Conservation (phyloP, 202 grass and related monocot species). For the Carex arenaria region DNA sequence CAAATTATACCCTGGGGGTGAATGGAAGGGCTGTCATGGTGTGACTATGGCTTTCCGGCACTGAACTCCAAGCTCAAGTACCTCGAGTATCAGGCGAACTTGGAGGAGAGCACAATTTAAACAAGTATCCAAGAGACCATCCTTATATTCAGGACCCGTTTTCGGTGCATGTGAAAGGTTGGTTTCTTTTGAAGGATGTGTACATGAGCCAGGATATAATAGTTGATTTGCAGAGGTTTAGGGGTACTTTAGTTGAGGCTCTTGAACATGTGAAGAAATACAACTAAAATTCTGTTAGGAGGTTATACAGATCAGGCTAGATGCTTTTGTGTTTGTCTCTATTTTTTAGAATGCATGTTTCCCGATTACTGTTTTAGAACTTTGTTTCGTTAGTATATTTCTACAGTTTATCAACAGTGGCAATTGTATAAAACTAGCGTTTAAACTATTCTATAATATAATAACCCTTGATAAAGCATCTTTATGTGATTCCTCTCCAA, state of each 20-base stretch:
- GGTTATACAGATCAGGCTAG: no score
- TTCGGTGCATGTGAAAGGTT: conserved; percentile 61
- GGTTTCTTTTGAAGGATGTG: conserved; percentile 54
- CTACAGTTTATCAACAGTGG: not conserved
- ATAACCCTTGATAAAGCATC: not conserved
- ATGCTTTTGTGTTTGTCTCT: not conserved
- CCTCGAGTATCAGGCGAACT: conserved; percentile 58
- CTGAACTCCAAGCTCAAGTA: conserved; percentile 57
- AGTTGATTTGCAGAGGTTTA: conserved; percentile 45
- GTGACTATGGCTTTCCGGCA: conserved; percentile 45
- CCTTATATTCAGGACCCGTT: conserved; percentile 55
- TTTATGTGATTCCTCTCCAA: not conserved
- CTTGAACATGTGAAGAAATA: conserved; percentile 31
- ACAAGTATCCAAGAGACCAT: conserved; percentile 59
- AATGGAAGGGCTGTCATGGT: conserved; percentile 46
- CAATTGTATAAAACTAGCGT: not conserved
- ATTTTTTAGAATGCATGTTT: not conserved
- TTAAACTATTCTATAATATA: not conserved
- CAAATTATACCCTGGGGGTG: conserved; percentile 72
- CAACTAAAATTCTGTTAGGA: not conserved
- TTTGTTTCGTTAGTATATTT: not conserved
- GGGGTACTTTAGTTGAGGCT: conserved; percentile 36
- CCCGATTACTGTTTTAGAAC: not conserved
- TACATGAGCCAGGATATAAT: conserved; percentile 64
- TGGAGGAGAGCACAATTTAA: conserved; percentile 64